These are phyloP conservation scores for Sphaerosporella brunnea DNA, from an alignment of 495 filamentous ascomycete genomes.

Conservation along the genomic window DNA sequence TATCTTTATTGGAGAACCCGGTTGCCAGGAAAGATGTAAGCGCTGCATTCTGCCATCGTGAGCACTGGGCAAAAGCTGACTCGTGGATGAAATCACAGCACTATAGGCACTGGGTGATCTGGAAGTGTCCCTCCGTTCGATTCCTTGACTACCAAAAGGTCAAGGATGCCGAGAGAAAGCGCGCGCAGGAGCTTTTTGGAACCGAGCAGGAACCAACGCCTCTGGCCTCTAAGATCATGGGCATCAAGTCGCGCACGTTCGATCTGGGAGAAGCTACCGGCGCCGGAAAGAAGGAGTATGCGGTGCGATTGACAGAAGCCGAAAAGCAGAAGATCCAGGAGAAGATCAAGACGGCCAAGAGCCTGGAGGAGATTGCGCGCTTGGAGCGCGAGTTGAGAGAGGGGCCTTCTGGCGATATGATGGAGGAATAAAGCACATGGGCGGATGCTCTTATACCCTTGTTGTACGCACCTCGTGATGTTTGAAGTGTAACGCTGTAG, in stretches of 20 bases:
- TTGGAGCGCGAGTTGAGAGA: constrained; percentile 76
- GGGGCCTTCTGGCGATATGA: constrained; percentile 30
- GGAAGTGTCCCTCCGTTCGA: constrained; percentile 62
- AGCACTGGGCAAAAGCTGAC: not conserved
- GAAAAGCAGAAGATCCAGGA: constrained; percentile 53
- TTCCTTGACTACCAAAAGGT: constrained; percentile 92
- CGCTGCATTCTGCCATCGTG: constrained; percentile 4
- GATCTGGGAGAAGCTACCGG: constrained; percentile 38
- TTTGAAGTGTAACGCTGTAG: too few species aligned
- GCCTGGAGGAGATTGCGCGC: constrained; percentile 63
- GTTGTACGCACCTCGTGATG: too few species aligned
- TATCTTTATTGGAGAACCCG: constrained; percentile 72
- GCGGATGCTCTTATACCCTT: too few species aligned
- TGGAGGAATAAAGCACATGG: constrained; percentile 7
- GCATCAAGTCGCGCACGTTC: constrained; percentile 68
- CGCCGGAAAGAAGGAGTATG: constrained; percentile 44
- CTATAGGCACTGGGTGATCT: constrained; percentile 84
- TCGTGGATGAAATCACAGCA: constrained; percentile 37
- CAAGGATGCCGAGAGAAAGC: constrained; percentile 60
- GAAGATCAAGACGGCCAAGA: constrained; percentile 68
- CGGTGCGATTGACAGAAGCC: constrained; percentile 48
- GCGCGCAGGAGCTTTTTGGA: constrained; percentile 68
- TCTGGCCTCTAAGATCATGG: constrained; percentile 76
- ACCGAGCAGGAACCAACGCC: constrained; percentile 54
- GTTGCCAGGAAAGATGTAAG: constrained; percentile 81